These are phyloP conservation scores for Annulohypoxylon nitens DNA, from an alignment of 495 filamentous ascomycete species.

Conservation along the genomic window DNA sequence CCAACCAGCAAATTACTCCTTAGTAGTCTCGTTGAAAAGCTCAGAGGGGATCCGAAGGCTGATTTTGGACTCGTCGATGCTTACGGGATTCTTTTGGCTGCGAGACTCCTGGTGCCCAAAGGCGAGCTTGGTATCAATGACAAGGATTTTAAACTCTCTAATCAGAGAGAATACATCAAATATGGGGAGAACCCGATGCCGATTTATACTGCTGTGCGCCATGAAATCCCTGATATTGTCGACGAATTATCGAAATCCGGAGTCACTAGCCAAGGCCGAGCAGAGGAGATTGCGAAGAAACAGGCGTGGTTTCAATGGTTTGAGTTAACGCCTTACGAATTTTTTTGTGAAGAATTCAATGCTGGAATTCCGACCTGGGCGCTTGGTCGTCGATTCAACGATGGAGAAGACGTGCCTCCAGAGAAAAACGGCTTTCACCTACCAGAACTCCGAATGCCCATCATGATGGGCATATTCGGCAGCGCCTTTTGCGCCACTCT, in stretches of 20 bases:
- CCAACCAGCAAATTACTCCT: slow-evolving; percentile 95
- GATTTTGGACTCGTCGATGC: slow-evolving; percentile 92
- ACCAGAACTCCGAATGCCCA: slow-evolving; percentile 83
- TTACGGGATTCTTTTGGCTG: slow-evolving; percentile 88
- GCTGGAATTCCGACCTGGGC: slow-evolving; percentile 97
- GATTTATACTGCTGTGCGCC: slow-evolving; percentile 93
- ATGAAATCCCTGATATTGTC: slow-evolving; percentile 85
- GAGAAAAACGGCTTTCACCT: slow-evolving; percentile 66
- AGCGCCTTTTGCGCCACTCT: slow-evolving; percentile 96
- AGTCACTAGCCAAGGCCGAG: slow-evolving; percentile 57
- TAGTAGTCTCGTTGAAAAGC: slow-evolving; percentile 87
- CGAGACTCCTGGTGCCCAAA: slow-evolving; percentile 85
- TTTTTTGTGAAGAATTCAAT: slow-evolving; percentile 89
- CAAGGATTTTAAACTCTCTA: slow-evolving; percentile 87
- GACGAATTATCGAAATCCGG: slow-evolving; percentile 60
- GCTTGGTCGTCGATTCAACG: slow-evolving; percentile 83
- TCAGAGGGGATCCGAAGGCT: slow-evolving; percentile 82
- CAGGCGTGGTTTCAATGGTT: slow-evolving; percentile 99
- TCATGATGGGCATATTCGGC: slow-evolving; percentile 92
- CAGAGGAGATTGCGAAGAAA: slow-evolving; percentile 73
- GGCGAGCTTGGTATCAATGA: slow-evolving; percentile 82
- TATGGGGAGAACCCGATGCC: slow-evolving; percentile 87
- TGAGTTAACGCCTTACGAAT: slow-evolving; percentile 94
- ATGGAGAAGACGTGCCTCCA: slow-evolving; percentile 73
- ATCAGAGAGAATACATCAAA: slow-evolving; percentile 77